Conservation (phyloP, 805 yeast species). For the Myxozyma geophila region DNA sequence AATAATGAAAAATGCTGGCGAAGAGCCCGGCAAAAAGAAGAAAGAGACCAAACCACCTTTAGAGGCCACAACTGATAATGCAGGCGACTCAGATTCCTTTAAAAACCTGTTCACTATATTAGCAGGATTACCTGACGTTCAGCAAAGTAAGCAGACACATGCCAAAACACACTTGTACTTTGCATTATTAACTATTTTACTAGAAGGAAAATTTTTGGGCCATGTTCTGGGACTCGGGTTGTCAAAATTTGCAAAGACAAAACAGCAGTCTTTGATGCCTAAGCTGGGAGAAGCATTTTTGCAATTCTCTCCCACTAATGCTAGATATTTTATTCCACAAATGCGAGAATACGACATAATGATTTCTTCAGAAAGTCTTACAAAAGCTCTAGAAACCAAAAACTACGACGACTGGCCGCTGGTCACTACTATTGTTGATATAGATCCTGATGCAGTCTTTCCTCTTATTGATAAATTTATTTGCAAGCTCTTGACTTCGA, state of each 20-base stretch:
- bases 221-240: conserved; percentile 25
- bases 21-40: not conserved
- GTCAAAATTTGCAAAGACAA: conserved; percentile 25
- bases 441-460: conserved; percentile 28
- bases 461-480: conserved; percentile 13
- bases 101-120: conserved; percentile 17
- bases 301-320: conserved; percentile 10
- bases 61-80: not conserved
- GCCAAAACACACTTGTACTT: not conserved
- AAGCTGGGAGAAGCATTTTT: conserved; percentile 18
- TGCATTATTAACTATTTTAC: not conserved
- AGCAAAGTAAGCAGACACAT: conserved; percentile 1
- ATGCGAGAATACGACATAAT: conserved; percentile 7
- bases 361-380: conserved; percentile 18
- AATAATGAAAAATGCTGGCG: conserved; percentile 14
- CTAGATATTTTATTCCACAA: conserved; percentile 14
- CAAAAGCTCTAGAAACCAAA: conserved; percentile 5
- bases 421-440: conserved; percentile 19
- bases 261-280: conserved; percentile 25
- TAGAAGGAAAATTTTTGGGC: conserved; percentile 17
- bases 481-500: not conserved
- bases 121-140: conserved; percentile 10
- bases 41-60: not conserved
- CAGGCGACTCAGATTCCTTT: conserved; percentile 6
- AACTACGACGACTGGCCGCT: conserved; percentile 24